Evolutionary conservation across 2,329 filamentous ascomycete species (phyloP).

Genomic region (Dothidotthia symphoricarpi): DNA sequence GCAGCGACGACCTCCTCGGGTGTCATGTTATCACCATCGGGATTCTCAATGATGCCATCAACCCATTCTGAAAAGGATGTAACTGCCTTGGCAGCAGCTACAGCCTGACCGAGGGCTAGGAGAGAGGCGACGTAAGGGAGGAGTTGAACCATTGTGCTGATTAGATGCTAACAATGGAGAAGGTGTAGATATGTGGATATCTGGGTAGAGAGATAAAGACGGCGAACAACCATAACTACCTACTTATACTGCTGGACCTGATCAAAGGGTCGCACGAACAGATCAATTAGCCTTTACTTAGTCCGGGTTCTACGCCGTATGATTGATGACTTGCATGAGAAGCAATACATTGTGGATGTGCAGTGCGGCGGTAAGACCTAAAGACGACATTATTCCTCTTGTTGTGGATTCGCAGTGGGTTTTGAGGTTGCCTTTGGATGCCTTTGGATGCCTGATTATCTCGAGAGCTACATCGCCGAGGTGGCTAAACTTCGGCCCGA

Average conservation of each 20-base stretch:
- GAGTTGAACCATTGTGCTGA: constrained; percentile 11
- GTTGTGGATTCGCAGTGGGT: no score
- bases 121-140: constrained; percentile 10
- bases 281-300: neutral
- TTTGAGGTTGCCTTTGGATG: no score
- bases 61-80: constrained; percentile 15
- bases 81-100: constrained; percentile 10
- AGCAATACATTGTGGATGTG: neutral
- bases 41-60: constrained; percentile 12
- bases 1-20: constrained; percentile 13
- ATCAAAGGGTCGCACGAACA: neutral
- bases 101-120: constrained; percentile 10
- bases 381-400: no score
- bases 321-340: constrained; percentile 1
- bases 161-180: constrained; percentile 2
- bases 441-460: no score
- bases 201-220: constrained; percentile 1
- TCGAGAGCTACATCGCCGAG: no score
- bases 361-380: no score
- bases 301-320: neutral
- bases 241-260: constrained; percentile 1
- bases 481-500: no score
- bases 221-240: constrained; percentile 4
- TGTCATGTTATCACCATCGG: constrained; percentile 13
- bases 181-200: constrained; percentile 3